Conservation (phyloP, 1,139 yeast species). For the Candida sp. region DNA sequence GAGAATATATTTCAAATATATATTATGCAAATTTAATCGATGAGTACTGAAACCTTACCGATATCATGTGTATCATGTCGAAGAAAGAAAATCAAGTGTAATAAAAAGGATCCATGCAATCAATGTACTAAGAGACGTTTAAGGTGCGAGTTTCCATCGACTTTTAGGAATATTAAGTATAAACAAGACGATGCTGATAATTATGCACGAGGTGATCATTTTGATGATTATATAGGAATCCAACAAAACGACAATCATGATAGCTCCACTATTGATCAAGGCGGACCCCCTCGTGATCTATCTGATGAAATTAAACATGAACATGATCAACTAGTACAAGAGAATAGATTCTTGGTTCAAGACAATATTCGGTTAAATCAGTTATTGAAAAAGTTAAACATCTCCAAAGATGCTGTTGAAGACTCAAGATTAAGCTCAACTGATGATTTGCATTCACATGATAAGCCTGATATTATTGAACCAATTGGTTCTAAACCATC, state of each 20-base stretch:
- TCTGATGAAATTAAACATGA: not conserved
- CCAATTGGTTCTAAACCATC: not conserved
- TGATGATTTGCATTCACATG: not conserved
- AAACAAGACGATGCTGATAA: constrained; percentile 18
- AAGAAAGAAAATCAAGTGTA: constrained; percentile 39
- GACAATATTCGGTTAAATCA: not conserved
- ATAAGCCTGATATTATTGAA: not conserved
- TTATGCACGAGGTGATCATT: not conserved
- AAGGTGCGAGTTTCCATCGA: constrained; percentile 36
- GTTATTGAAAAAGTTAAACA: not conserved
- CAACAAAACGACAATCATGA: not conserved
- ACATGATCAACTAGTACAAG: not conserved
- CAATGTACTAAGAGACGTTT: constrained; percentile 31
- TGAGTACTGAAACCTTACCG: constrained; percentile 25
- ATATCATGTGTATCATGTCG: constrained; percentile 43
- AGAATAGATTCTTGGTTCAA: not conserved
- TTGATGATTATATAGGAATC: not conserved
- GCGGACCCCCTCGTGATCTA: not conserved
- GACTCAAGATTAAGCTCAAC: not conserved
- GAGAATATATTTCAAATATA: too few relatives aligned
- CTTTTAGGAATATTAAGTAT: constrained; percentile 34
- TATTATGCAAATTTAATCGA: not conserved
- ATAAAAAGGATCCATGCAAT: constrained; percentile 37
- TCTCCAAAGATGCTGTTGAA: not conserved
- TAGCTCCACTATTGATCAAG: not conserved